Evolutionary conservation across 2,329 filamentous ascomycete species (phyloP).

Genomic region (Hortaea werneckii): DNA sequence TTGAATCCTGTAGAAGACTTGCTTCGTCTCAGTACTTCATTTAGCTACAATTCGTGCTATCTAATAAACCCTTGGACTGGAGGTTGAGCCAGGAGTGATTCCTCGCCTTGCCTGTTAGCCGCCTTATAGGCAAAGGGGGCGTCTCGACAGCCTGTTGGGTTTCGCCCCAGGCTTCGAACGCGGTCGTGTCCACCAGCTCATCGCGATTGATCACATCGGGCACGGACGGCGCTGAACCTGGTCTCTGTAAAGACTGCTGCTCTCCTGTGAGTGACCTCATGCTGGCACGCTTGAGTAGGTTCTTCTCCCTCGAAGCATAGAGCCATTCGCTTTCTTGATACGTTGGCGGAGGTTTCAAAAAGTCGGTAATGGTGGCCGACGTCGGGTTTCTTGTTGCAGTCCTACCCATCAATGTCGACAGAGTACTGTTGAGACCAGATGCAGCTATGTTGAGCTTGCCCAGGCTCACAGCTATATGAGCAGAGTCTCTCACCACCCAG

Average conservation of each 20-base stretch:
- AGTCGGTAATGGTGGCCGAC: not conserved
- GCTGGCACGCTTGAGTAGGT: not conserved
- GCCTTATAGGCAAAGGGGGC: not conserved
- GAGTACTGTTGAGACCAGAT: not conserved
- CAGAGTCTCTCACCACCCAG: conserved; percentile 8
- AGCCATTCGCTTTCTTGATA: conserved; percentile 1
- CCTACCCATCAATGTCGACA: not conserved
- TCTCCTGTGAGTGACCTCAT: not conserved
- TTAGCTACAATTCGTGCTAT: too few species aligned
- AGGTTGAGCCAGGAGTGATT: not conserved
- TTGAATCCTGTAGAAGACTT: too few species aligned
- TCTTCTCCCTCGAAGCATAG: not conserved
- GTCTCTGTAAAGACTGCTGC: too few species aligned
- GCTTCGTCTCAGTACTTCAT: too few species aligned
- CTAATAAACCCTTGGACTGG: not conserved
- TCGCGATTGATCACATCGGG: too few species aligned
- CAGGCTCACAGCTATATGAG: conserved; percentile 7
- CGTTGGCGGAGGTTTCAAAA: not conserved
- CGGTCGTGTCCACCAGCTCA: too few species aligned
- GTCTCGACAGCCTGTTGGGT: too few species aligned
- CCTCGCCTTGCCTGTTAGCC: not conserved
- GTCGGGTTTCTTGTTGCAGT: not conserved
- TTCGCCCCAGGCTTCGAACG: too few species aligned
- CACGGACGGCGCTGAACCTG: too few species aligned
- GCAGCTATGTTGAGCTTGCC: conserved; percentile 7